Base-by-base conservation (phyloP, 2,329 filamentous ascomycete genomes). In the Pseudocercospora musae region DNA sequence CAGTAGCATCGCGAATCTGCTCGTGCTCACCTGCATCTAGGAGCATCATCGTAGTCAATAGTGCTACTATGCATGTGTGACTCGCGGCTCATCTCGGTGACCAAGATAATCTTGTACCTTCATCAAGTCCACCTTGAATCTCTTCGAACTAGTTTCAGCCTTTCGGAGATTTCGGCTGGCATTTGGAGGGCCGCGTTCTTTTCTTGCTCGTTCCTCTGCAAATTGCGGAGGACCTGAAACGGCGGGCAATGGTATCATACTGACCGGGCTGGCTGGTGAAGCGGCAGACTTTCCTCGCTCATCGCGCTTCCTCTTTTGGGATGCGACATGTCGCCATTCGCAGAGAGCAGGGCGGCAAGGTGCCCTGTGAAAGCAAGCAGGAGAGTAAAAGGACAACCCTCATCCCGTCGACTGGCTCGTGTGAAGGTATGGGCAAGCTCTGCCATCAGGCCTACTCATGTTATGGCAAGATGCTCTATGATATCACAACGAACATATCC, bases 11-110 rank as follows among this genome's bases (percentile, higher is more conserved):
- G 25, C 21, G 48, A n/a, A 52, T 11, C 11, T 15, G 25, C 48
- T 52, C 25, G 23, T 52, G 48, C 48, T 29, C 48, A n/a, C 11
- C 2, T 2, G 48, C 13, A n/a, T n/a, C n/a, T n/a, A n/a, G 21
- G 48, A 52, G 48, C 48, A 52, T 52, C 48, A 52, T 52, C 48
- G 48, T 29, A 29, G 48, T 52, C 48, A 27, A 52, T 27, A 27
- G 15, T 31, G 23, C 21, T 52, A n/a, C 48, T 31, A 52, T 52
- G 31, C 15, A 13, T 18, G n/a, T n/a, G n/a, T n/a, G 42, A 21
- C 23, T 46, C 37, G 23, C 11, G 37, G 37, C 7, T 52, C 21
- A 52, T 52, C 48, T 52, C 48, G 21, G 8, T 52, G 48, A 29
- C 48, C 21, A 52, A 52, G 48, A 21, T 29, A n/a, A 29, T n/a